These are phyloP conservation scores for Eucalyptus regnans DNA, from an alignment of 345 rosid species.

Conservation along the genomic window DNA sequence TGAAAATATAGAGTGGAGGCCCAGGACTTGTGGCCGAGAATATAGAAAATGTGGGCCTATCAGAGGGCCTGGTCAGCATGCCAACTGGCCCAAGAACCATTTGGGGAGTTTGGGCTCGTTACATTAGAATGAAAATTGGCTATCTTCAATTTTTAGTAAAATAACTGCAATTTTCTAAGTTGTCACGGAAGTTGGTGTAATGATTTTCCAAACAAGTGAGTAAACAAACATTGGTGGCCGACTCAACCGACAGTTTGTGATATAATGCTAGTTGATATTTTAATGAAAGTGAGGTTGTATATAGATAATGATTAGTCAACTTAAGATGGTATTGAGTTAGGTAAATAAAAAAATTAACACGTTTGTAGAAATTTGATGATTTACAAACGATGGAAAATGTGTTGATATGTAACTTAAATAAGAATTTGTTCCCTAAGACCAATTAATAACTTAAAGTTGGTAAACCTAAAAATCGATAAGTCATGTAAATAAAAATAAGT, in stretches of 20 bases:
- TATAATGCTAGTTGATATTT: background rate
- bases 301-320: background rate
- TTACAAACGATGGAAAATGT: background rate
- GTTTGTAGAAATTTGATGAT: background rate
- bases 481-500: background rate
- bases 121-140: background rate
- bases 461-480: background rate
- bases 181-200: background rate
- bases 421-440: background rate
- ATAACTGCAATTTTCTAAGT: background rate
- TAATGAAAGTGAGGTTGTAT: background rate
- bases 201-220: background rate
- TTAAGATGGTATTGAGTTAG: background rate
- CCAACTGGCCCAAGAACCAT: background rate
- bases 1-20: background rate
- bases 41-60: background rate
- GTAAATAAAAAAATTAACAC: background rate
- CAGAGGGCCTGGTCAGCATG: background rate
- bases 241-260: background rate
- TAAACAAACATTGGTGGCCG: background rate
- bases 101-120: background rate
- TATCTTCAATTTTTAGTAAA: background rate
- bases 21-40: background rate
- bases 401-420: background rate
- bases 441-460: background rate